These are phyloP conservation scores for Aspergillus mulundensis DNA, from an alignment of 495 filamentous ascomycete species.

Conservation along the genomic window DNA sequence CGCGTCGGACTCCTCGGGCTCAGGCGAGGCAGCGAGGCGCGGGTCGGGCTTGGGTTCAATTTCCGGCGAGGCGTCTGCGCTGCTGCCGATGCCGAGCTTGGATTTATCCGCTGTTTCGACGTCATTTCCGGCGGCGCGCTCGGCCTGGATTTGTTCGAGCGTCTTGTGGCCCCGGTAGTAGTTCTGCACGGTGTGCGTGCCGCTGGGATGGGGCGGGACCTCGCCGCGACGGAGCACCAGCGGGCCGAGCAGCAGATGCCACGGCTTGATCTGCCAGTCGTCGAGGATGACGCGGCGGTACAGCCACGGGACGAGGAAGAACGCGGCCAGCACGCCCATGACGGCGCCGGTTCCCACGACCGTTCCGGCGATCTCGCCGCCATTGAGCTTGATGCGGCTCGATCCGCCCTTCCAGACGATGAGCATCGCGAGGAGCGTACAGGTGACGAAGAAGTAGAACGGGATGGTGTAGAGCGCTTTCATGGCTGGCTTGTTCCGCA, in stretches of 20 bases:
- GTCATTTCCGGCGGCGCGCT: constrained; percentile 4
- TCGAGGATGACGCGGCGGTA: constrained; percentile 14
- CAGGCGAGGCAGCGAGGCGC: not conserved
- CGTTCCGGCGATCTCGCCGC: constrained; percentile 6
- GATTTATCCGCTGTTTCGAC: constrained; percentile 5
- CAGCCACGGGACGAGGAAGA: constrained; percentile 18
- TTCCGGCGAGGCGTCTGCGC: not conserved
- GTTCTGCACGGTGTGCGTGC: constrained; percentile 9
- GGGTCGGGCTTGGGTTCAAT: not conserved
- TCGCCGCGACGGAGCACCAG: constrained; percentile 18
- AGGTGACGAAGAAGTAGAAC: constrained; percentile 17
- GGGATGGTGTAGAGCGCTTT: constrained; percentile 16
- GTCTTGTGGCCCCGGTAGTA: constrained; percentile 23
- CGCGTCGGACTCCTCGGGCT: not conserved
- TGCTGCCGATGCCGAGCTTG: not conserved
- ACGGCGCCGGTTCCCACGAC: constrained; percentile 13
- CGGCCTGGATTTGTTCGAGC: constrained; percentile 13
- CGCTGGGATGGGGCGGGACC: constrained; percentile 9
- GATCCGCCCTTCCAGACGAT: constrained; percentile 21
- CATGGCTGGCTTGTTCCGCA: constrained; percentile 6
- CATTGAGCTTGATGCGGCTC: constrained; percentile 15
- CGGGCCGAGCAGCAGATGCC: constrained; percentile 12
- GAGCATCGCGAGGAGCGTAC: constrained; percentile 17
- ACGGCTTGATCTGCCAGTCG: constrained; percentile 16
- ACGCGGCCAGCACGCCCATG: constrained; percentile 1